phyloP scores from a whole-genome alignment of 495 filamentous ascomycete genomes.

The Cercophora scortea region DNA sequence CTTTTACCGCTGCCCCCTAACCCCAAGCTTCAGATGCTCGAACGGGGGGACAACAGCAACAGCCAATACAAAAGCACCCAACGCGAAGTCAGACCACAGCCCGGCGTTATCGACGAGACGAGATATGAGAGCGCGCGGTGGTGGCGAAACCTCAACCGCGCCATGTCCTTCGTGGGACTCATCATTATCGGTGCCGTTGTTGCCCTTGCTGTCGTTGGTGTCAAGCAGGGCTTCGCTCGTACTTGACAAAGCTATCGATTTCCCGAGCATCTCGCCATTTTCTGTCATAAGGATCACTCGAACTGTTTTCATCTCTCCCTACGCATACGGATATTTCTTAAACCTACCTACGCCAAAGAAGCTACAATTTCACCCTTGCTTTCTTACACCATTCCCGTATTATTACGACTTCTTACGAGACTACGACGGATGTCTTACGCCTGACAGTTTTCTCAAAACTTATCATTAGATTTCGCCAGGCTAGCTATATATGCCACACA shows the following conservation, averaged over 20 bases:
- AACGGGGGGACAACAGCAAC: conserved; percentile 19
- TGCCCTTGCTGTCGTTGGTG: conserved; percentile 52
- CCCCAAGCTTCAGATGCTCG: conserved; percentile 37
- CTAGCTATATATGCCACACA: background rate
- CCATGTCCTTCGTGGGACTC: conserved; percentile 74
- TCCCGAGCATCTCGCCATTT: background rate
- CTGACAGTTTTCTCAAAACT: conserved; percentile 6
- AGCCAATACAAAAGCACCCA: conserved; percentile 24
- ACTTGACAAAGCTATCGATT: too few species aligned
- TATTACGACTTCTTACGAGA: conserved; percentile 18
- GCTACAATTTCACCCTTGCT: background rate
- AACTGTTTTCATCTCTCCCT: background rate
- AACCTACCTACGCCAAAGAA: background rate
- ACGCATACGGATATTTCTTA: background rate
- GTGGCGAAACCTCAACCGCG: conserved; percentile 88
- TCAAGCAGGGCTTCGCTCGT: conserved; percentile 28
- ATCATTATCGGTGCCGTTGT: conserved; percentile 70
- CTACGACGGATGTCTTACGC: conserved; percentile 7
- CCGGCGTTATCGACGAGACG: conserved; percentile 43
- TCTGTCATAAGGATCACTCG: background rate
- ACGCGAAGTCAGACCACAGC: conserved; percentile 34
- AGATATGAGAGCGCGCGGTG: conserved; percentile 76
- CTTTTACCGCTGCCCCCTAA: conserved; percentile 68
- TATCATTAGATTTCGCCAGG: conserved; percentile 1
- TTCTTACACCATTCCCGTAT: background rate